Conservation (phyloP, 441 rosid genomes). For the Mallotus repandus region DNA sequence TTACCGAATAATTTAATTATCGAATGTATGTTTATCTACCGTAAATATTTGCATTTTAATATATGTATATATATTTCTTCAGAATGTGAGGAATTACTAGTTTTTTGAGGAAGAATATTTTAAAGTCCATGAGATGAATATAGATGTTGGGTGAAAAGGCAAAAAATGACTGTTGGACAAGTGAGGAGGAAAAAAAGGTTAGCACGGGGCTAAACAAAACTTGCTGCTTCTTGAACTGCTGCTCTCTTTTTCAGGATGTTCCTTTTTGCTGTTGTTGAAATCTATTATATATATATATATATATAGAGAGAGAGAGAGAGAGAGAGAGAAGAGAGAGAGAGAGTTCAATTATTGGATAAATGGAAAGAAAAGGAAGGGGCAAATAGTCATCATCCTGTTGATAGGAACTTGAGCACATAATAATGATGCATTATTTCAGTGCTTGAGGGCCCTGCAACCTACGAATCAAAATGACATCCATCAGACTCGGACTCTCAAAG, state of each 20-base stretch:
- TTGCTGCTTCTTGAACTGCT: background rate
- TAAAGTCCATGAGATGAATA: background rate
- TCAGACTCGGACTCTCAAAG: background rate
- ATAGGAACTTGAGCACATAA: background rate
- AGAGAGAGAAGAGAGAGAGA: too few relatives aligned
- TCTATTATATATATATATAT: too few relatives aligned
- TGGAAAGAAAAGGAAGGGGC: background rate
- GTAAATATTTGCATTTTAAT: too few relatives aligned
- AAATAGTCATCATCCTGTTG: background rate
- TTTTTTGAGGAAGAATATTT: background rate
- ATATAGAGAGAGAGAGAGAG: too few relatives aligned
- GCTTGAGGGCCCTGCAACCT: conserved; percentile 3
- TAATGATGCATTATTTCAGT: background rate
- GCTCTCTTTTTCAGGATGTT: too few relatives aligned
- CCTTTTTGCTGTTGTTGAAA: too few relatives aligned
- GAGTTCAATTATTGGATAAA: background rate
- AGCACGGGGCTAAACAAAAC: background rate
- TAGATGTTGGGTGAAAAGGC: background rate
- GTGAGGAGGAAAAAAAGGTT: too few relatives aligned
- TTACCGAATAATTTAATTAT: too few relatives aligned
- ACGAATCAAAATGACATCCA: background rate
- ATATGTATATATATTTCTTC: too few relatives aligned
- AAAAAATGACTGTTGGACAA: too few relatives aligned
- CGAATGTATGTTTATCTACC: too few relatives aligned
- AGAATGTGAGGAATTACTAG: background rate